Conservation (phyloP, 2,329 filamentous ascomycete species). For the Calonectria naviculata region DNA sequence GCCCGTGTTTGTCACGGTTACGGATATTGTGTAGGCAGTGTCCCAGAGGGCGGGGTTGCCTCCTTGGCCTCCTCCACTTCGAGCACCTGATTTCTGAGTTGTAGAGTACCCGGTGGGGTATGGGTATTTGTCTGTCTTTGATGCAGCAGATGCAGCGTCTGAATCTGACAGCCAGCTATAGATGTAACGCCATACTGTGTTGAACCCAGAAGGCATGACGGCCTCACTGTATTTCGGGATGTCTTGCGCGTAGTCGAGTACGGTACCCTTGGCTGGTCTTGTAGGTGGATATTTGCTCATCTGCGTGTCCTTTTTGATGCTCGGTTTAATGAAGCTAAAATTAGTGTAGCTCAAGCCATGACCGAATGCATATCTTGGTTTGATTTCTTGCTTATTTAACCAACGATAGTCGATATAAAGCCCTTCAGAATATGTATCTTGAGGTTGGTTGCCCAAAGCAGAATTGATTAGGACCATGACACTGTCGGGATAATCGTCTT, state of each 20-base stretch:
- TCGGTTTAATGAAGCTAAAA: slow-evolving; percentile 69
- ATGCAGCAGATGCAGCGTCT: slow-evolving; percentile 54
- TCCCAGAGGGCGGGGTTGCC: slow-evolving; percentile 76
- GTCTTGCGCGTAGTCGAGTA: slow-evolving; percentile 58
- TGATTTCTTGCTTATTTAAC: slow-evolving; percentile 81
- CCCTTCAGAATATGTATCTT: slow-evolving; percentile 86
- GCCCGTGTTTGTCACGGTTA: slow-evolving; percentile 66
- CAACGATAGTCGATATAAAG: slow-evolving; percentile 91
- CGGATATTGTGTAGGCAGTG: slow-evolving; percentile 52
- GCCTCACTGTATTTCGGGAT: slow-evolving; percentile 66
- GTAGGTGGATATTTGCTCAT: slow-evolving; percentile 53
- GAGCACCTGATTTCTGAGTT: slow-evolving; percentile 47
- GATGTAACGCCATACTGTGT: slow-evolving; percentile 72
- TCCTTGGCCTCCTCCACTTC: slow-evolving; percentile 76
- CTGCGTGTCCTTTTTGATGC: slow-evolving; percentile 57
- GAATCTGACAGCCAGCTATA: slow-evolving; percentile 71
- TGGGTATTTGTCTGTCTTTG: slow-evolving; percentile 57
- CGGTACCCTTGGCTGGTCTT: slow-evolving; percentile 49
- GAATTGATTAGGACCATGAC: slow-evolving; percentile 60
- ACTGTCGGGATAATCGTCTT: slow-evolving; percentile 76
- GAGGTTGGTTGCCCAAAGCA: slow-evolving; percentile 69
- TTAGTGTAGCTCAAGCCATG: slow-evolving; percentile 85
- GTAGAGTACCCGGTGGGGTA: slow-evolving; percentile 76
- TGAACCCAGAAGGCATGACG: slow-evolving; percentile 69
- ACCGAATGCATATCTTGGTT: slow-evolving; percentile 87